phyloP scores from a whole-genome alignment of 2,329 filamentous ascomycete genomes.

The Microdochium trichocladiopsis region DNA sequence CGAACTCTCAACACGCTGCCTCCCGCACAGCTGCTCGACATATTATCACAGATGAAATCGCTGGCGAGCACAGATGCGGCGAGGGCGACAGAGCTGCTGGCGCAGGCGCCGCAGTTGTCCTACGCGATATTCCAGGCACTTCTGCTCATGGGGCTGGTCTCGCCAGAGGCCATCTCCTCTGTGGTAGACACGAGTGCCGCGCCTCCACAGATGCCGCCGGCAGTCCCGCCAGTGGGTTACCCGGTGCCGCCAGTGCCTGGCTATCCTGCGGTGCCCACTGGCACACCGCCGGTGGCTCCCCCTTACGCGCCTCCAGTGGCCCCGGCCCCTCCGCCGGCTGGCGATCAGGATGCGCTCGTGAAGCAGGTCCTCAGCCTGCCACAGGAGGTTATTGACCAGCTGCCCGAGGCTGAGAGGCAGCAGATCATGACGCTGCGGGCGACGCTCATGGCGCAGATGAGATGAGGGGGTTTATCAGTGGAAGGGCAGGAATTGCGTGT shows the following conservation, averaged over 20 bases:
- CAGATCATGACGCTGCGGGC: constrained; percentile 76
- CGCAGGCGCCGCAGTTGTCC: constrained; percentile 83
- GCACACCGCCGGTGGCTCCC: constrained; percentile 39
- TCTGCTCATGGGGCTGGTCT: constrained; percentile 86
- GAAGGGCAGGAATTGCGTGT: not conserved
- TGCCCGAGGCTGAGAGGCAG: constrained; percentile 67
- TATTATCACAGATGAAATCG: constrained; percentile 89
- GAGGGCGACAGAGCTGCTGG: constrained; percentile 78
- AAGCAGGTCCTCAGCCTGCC: constrained; percentile 76
- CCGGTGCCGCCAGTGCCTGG: constrained; percentile 23
- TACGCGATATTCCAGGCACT: constrained; percentile 95
- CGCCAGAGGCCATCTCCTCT: constrained; percentile 71
- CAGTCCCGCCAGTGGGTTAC: constrained; percentile 26
- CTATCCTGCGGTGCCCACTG: constrained; percentile 30
- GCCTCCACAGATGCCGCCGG: constrained; percentile 34
- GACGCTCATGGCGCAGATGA: constrained; percentile 42
- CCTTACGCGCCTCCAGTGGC: constrained; percentile 40
- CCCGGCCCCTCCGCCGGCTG: constrained; percentile 26
- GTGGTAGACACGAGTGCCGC: constrained; percentile 59
- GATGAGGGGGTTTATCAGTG: constrained; percentile 5
- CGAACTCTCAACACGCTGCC: constrained; percentile 82
- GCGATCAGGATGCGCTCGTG: constrained; percentile 65
- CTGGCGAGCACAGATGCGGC: constrained; percentile 75
- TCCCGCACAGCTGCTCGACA: constrained; percentile 83
- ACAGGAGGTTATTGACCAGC: constrained; percentile 69